Base-by-base conservation (phyloP, 495 filamentous ascomycete genomes). In the Saxispiralis lemnorum region DNA sequence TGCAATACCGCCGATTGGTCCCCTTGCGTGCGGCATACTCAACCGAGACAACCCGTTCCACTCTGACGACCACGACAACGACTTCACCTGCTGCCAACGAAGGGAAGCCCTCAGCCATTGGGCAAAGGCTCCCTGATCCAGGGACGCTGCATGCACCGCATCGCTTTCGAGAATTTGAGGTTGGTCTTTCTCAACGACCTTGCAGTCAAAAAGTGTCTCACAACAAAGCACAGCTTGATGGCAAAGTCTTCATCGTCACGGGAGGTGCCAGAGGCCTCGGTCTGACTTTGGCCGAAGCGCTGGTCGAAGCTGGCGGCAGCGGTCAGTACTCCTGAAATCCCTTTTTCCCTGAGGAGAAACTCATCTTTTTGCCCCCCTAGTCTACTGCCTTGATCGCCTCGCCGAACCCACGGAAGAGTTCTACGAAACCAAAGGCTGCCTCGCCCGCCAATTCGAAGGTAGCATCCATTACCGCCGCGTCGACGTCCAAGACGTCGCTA, bases 291-390 rank as follows among this genome's bases (percentile, higher is more conserved):
- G 73, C 74, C 1, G 77, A 81, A 52, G 78, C 75, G 7, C 60
- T 82, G n/a, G 67, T 75, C 36, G 77, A 82, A 52, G 75, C 79
- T 12, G 78, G 78, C 9, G 78, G 72, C 1, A 71, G 70, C 53
- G 74, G 75, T 78, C 63, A 5, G 37, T 18, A 3, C n/a, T 46
- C 35, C 18, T 15, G 10, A 9, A 10, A 17, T 18, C 33, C 37
- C 30, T 17, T 34, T 34, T 32, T 10, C 15, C 39, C 38, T 52
- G 24, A 36, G 30, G 19, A 33, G 20, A 18, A 18, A 13, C 34
- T 17, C 12, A 35, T 6, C 34, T 13, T 14, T 6, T 13, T 13
- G 34, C 34, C 15, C 38, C 12, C 41, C 15, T 16, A 78, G 78
- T 82, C 11, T 72, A 79, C 57, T 74, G 69, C 44, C 62, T 83